Evolutionary conservation across 106 monocot genomes (phyloP).

Genomic region (Phalaenopsis aphrodite): DNA sequence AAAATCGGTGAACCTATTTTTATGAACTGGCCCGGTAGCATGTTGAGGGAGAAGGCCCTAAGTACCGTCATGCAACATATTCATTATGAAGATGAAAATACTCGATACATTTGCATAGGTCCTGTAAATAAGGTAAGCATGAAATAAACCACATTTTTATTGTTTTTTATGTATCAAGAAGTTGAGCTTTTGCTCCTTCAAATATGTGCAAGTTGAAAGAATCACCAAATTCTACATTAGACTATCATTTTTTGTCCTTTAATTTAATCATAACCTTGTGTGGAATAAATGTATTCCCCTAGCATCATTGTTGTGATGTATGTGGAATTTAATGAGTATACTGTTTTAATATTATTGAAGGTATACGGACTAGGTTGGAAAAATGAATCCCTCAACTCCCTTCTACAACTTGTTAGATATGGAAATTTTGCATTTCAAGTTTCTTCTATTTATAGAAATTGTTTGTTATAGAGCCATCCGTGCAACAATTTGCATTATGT

Average conservation of each 20-base stretch:
- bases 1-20: conserved; percentile 76
- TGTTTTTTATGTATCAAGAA: neutral
- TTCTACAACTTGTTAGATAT: neutral
- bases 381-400: neutral
- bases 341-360: neutral
- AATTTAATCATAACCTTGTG: neutral
- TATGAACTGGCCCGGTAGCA: conserved; percentile 62
- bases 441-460: neutral
- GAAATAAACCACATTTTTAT: conserved; percentile 1
- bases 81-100: conserved; percentile 97
- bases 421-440: neutral
- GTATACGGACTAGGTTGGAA: neutral
- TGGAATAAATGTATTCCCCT: neutral
- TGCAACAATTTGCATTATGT: neutral
- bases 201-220: neutral
- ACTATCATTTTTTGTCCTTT: neutral
- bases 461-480: too few relatives aligned
- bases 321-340: neutral
- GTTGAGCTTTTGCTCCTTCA: conserved; percentile 3
- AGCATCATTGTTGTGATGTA: neutral
- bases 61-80: conserved; percentile 63
- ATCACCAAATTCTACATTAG: neutral
- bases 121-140: conserved; percentile 85
- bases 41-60: conserved; percentile 76
- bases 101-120: conserved; percentile 76